Conservation (phyloP, 2,329 filamentous ascomycete genomes). For the Aspergillus niger region DNA sequence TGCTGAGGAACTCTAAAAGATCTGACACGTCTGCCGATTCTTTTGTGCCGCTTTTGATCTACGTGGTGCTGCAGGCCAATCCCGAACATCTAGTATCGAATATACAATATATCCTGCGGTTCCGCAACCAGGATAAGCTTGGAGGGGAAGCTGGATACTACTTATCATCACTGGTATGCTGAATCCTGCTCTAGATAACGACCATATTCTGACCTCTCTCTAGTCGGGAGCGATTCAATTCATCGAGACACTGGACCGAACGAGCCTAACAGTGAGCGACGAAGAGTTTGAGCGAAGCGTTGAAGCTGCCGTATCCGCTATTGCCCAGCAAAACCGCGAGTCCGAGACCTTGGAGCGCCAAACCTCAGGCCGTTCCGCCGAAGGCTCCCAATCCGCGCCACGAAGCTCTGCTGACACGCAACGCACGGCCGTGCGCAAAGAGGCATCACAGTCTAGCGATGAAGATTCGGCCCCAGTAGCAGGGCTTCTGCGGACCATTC, state of each 20-base stretch:
- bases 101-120: constrained; percentile 95
- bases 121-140: constrained; percentile 95
- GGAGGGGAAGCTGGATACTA: constrained; percentile 98
- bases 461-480: constrained; percentile 81
- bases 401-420: constrained; percentile 63
- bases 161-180: constrained; percentile 79
- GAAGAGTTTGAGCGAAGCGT: constrained; percentile 95
- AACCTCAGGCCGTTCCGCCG: constrained; percentile 49
- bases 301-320: constrained; percentile 92
- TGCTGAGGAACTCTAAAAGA: constrained; percentile 86
- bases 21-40: constrained; percentile 90
- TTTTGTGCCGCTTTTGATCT: constrained; percentile 92
- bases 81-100: constrained; percentile 96
- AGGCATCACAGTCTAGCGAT: constrained; percentile 45
- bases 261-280: constrained; percentile 87
- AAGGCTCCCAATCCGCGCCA: constrained; percentile 60
- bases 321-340: constrained; percentile 81
- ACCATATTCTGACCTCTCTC: constrained; percentile 7
- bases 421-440: constrained; percentile 48
- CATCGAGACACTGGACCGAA: constrained; percentile 93
- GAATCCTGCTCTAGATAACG: not conserved
- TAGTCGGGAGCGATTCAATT: constrained; percentile 82
- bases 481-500: constrained; percentile 84
- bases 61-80: constrained; percentile 90
- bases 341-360: constrained; percentile 50